phyloP scores from a whole-genome alignment of 441 rosid genomes.

The Melastoma candidum region DNA sequence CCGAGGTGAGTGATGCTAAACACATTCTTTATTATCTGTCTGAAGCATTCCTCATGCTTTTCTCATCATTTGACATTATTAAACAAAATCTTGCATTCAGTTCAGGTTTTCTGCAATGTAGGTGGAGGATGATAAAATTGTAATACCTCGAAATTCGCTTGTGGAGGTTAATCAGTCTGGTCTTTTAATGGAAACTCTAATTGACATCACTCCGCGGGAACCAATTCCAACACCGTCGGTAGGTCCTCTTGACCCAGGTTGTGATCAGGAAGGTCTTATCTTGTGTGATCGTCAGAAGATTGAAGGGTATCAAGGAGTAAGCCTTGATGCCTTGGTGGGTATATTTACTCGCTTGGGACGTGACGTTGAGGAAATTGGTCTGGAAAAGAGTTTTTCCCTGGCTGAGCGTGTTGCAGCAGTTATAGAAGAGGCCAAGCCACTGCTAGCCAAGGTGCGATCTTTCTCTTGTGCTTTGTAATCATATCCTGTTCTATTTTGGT shows the following conservation, averaged over 20 bases:
- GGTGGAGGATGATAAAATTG: constrained; percentile 91
- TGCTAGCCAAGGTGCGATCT: constrained; percentile 69
- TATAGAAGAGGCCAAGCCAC: constrained; percentile 81
- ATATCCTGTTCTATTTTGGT: not conserved
- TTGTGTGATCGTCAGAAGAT: constrained; percentile 85
- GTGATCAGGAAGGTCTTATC: constrained; percentile 72
- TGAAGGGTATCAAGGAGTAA: constrained; percentile 77
- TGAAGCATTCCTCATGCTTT: not conserved
- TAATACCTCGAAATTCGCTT: constrained; percentile 75
- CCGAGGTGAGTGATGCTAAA: constrained; percentile 43
- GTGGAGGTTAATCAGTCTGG: constrained; percentile 97
- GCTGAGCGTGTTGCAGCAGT: constrained; percentile 77
- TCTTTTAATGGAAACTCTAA: constrained; percentile 90
- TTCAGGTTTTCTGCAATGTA: constrained; percentile 15
- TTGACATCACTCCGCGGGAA: constrained; percentile 76
- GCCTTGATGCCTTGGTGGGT: constrained; percentile 84
- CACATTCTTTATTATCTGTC: not conserved
- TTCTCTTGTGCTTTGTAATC: constrained; percentile 12
- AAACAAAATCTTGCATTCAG: constrained; percentile 3
- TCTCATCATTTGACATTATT: constrained; percentile 7
- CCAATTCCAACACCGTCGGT: constrained; percentile 82
- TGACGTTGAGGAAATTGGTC: constrained; percentile 74
- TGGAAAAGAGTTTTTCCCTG: constrained; percentile 47
- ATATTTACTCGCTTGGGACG: constrained; percentile 87
- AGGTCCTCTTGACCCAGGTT: constrained; percentile 69